phyloP scores from a whole-genome alignment of 768 basidiomycete species.

The Chalciporus chontae region DNA sequence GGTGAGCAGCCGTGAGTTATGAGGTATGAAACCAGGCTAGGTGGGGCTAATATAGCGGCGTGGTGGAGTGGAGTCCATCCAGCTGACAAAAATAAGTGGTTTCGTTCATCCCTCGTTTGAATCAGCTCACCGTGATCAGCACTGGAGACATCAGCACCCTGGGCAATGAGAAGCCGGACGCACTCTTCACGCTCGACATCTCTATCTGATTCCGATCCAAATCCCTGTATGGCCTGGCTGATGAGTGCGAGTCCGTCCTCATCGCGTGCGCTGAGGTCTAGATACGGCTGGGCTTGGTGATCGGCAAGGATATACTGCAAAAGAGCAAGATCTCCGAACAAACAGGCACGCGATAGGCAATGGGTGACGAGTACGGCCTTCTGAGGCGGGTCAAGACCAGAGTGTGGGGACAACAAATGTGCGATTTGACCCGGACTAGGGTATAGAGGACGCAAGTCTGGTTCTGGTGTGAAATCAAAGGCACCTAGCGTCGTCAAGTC shows the following conservation, averaged over 20 bases:
- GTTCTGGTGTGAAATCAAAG: slow-evolving; percentile 66
- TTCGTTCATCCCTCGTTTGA: not conserved
- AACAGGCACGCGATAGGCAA: slow-evolving; percentile 69
- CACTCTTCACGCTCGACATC: slow-evolving; percentile 91
- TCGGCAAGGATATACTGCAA: slow-evolving; percentile 72
- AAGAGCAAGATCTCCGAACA: slow-evolving; percentile 72
- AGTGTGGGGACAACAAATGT: slow-evolving; percentile 60
- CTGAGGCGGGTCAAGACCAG: slow-evolving; percentile 64
- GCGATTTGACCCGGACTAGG: slow-evolving; percentile 63
- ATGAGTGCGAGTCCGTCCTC: slow-evolving; percentile 84
- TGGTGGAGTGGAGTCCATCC: slow-evolving; percentile 97
- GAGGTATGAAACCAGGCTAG: slow-evolving; percentile 87
- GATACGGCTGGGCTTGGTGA: slow-evolving; percentile 56
- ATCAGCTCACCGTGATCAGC: slow-evolving; percentile 58
- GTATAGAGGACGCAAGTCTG: slow-evolving; percentile 77
- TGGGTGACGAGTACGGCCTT: slow-evolving; percentile 70
- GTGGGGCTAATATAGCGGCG: slow-evolving; percentile 83
- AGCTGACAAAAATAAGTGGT: slow-evolving; percentile 41
- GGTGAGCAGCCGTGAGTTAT: slow-evolving; percentile 91
- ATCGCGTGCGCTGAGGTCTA: slow-evolving; percentile 71
- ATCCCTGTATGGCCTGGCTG: slow-evolving; percentile 75
- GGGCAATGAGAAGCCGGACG: slow-evolving; percentile 72
- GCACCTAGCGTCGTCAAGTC: slow-evolving; percentile 28
- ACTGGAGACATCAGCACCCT: slow-evolving; percentile 63
- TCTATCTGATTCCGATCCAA: slow-evolving; percentile 75